Evolutionary conservation across 441 rosid genomes (phyloP).

Genomic region (Erodium moschatum): DNA sequence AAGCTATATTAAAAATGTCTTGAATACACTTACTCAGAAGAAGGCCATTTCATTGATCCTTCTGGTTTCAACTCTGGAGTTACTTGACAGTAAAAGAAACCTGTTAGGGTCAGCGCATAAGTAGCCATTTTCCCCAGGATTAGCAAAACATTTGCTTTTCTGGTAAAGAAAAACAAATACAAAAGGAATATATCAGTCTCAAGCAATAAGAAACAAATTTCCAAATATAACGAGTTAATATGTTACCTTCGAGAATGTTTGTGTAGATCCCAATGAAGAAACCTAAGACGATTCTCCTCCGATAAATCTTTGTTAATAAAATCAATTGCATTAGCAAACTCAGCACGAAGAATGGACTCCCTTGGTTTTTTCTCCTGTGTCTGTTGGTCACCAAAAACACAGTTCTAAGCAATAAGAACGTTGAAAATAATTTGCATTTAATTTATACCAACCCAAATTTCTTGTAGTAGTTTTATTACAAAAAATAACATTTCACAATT

Average conservation of each 20-base stretch:
- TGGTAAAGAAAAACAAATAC: slow-evolving; percentile 29
- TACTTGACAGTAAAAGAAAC: slow-evolving; percentile 77
- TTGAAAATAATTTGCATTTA: background rate
- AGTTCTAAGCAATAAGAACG: background rate
- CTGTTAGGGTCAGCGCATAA: slow-evolving; percentile 69
- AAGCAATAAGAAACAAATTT: background rate
- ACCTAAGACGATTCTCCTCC: slow-evolving; percentile 68
- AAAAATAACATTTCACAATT: no score
- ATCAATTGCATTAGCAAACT: slow-evolving; percentile 89
- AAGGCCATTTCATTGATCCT: slow-evolving; percentile 31
- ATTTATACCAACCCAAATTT: background rate
- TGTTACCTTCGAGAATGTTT: slow-evolving; percentile 70
- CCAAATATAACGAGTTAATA: background rate
- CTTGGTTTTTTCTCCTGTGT: slow-evolving; percentile 87
- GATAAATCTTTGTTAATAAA: slow-evolving; percentile 74
- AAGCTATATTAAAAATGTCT: background rate
- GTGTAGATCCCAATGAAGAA: slow-evolving; percentile 75
- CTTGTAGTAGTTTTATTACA: no score
- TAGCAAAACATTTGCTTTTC: slow-evolving; percentile 69
- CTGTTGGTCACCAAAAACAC: slow-evolving; percentile 31
- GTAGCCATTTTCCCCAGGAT: slow-evolving; percentile 85
- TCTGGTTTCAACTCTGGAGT: slow-evolving; percentile 50
- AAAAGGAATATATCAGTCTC: background rate
- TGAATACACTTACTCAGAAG: slow-evolving; percentile 47
- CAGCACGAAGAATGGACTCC: slow-evolving; percentile 81